A percentile compares a stretch with the other conserved stretches of the same genome.
Evolutionary conservation across 257 asterid genomes (phyloP).

Genomic region (Datura wrightii): DNA sequence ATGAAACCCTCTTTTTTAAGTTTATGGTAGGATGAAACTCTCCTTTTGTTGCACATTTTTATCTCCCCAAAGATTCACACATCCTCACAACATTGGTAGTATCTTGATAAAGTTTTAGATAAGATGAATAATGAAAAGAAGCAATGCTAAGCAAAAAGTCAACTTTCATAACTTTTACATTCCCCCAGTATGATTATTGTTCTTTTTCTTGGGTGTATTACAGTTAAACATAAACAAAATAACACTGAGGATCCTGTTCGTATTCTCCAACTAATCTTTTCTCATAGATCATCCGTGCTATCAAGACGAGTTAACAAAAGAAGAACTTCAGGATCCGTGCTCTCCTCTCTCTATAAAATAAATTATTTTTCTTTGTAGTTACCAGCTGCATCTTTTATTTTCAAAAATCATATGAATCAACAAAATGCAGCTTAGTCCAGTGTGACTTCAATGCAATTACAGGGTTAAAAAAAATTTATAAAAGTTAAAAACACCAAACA

Average conservation of each 20-base stretch:
- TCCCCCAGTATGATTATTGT: background rate
- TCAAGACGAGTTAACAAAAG: background rate
- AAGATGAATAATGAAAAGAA: background rate
- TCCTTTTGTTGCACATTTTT: background rate
- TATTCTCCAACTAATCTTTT: background rate
- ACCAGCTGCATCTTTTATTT: background rate
- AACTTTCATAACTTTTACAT: background rate
- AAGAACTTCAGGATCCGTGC: background rate
- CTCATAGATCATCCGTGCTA: background rate
- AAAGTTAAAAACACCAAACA: background rate
- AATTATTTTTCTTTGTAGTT: background rate
- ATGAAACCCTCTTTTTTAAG: no score
- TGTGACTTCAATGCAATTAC: background rate
- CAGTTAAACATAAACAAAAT: background rate
- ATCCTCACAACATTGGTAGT: background rate
- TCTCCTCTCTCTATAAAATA: background rate
- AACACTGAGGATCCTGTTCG: background rate
- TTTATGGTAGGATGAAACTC: no score
- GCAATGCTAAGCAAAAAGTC: background rate
- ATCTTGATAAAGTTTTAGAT: no score
- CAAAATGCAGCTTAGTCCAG: background rate
- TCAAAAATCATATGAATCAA: background rate
- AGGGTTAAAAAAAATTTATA: background rate
- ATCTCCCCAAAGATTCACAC: background rate
- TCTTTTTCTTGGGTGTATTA: background rate